Evolutionary conservation across 805 yeast species (phyloP).

Genomic region (Candida saitoana): DNA sequence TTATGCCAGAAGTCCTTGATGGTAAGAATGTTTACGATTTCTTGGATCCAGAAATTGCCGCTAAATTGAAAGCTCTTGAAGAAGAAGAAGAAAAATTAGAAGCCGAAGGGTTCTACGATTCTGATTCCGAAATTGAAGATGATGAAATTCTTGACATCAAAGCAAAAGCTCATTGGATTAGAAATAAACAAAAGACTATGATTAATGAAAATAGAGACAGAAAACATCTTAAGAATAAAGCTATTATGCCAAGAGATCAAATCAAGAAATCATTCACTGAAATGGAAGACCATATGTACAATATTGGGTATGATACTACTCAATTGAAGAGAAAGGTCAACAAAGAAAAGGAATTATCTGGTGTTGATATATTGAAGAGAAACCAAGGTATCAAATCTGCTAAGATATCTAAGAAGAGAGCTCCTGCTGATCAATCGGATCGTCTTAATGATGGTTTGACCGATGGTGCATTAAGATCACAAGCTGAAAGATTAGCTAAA

Average conservation of each 20-base stretch:
- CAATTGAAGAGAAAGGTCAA: constrained; percentile 47
- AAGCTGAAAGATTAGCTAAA: constrained; percentile 84
- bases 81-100: constrained; percentile 95
- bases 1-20: constrained; percentile 93
- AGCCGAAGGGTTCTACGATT: constrained; percentile 90
- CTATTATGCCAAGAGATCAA: constrained; percentile 88
- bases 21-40: constrained; percentile 97
- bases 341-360: constrained; percentile 48
- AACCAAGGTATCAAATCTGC: constrained; percentile 42
- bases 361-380: constrained; percentile 75
- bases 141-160: constrained; percentile 66
- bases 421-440: constrained; percentile 63
- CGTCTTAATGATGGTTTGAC: constrained; percentile 82
- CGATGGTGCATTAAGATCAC: constrained; percentile 74
- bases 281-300: constrained; percentile 86
- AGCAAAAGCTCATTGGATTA: constrained; percentile 91
- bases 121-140: constrained; percentile 55
- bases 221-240: constrained; percentile 81
- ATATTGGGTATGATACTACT: constrained; percentile 82
- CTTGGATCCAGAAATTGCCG: constrained; percentile 92
- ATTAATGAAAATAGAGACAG: constrained; percentile 81
- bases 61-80: constrained; percentile 90
- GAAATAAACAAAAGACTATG: constrained; percentile 93
- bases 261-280: constrained; percentile 67
- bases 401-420: constrained; percentile 41